These are phyloP conservation scores for Lichtheimia hyalospora DNA, from an alignment of 371 early-diverging fungal genomes.

Conservation along the genomic window DNA sequence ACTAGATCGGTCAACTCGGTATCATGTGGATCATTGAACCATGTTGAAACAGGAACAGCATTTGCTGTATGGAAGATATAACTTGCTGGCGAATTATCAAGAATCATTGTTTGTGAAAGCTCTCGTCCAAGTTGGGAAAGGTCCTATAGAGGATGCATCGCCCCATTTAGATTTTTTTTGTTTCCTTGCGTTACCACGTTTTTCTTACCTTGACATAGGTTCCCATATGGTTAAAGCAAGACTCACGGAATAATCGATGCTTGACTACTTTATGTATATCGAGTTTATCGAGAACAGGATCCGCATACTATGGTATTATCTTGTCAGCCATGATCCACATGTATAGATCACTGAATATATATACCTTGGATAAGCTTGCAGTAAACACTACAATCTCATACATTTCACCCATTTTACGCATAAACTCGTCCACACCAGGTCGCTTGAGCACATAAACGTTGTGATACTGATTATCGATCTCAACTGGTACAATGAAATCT, in stretches of 20 bases:
- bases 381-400: conserved; percentile 97
- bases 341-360: not conserved
- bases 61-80: conserved; percentile 94
- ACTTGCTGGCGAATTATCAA: conserved; percentile 92
- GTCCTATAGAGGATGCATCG: conserved; percentile 50
- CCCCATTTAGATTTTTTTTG: not conserved
- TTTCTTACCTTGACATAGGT: conserved; percentile 90
- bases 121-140: conserved; percentile 84
- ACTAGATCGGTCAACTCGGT: conserved; percentile 92
- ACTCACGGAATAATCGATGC: conserved; percentile 93
- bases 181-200: too few relatives aligned
- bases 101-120: conserved; percentile 76
- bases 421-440: conserved; percentile 93
- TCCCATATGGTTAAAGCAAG: conserved; percentile 93
- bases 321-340: not conserved
- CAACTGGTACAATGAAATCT: conserved; percentile 88
- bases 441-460: conserved; percentile 95
- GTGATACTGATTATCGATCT: conserved; percentile 89
- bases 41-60: conserved; percentile 94
- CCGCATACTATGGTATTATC: conserved; percentile 79
- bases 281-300: conserved; percentile 93
- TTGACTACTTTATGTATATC: conserved; percentile 83
- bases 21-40: conserved; percentile 96
- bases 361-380: conserved; percentile 91
- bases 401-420: conserved; percentile 81